Evolutionary conservation across 371 early-diverging fungal genomes (phyloP).

Genomic region (Basidiobolus heterosporus): DNA sequence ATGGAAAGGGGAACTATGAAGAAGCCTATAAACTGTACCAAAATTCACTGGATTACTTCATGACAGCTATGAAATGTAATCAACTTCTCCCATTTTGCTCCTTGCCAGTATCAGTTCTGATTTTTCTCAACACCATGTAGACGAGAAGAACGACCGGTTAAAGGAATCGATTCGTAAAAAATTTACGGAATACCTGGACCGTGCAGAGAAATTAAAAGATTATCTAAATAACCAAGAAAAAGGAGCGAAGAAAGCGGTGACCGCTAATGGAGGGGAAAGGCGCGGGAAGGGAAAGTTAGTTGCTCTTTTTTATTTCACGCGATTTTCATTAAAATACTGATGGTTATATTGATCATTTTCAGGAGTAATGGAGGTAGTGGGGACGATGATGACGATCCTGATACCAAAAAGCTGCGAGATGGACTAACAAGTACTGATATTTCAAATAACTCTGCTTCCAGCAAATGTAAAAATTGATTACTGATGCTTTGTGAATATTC

Average conservation of each 20-base stretch:
- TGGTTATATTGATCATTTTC: neutral
- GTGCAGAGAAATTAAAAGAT: conserved; percentile 87
- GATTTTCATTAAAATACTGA: neutral
- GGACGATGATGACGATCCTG: conserved; percentile 68
- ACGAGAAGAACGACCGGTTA: conserved; percentile 82
- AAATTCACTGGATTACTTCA: conserved; percentile 79
- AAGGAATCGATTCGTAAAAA: conserved; percentile 80
- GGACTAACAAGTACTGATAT: conserved; percentile 41
- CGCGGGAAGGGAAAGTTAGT: conserved; percentile 24
- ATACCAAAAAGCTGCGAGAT: conserved; percentile 69
- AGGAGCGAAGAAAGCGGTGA: conserved; percentile 38
- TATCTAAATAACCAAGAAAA: conserved; percentile 50
- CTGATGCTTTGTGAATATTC: conserved; percentile 4
- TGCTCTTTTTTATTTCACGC: neutral
- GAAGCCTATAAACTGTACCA: conserved; percentile 79
- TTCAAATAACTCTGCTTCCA: neutral
- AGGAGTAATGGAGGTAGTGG: conserved; percentile 27
- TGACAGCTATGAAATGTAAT: conserved; percentile 87
- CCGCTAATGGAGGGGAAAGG: conserved; percentile 26
- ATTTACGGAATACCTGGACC: conserved; percentile 77
- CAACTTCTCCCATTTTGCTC: neutral
- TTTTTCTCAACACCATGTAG: conserved; percentile 21
- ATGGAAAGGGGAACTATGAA: conserved; percentile 74
- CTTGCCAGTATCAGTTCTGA: neutral
- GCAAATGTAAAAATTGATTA: neutral